A percentile compares a stretch with the other conserved stretches of the same genome.
Conservation (phyloP, 75 land plant species). For the Pinus albicaulis region DNA sequence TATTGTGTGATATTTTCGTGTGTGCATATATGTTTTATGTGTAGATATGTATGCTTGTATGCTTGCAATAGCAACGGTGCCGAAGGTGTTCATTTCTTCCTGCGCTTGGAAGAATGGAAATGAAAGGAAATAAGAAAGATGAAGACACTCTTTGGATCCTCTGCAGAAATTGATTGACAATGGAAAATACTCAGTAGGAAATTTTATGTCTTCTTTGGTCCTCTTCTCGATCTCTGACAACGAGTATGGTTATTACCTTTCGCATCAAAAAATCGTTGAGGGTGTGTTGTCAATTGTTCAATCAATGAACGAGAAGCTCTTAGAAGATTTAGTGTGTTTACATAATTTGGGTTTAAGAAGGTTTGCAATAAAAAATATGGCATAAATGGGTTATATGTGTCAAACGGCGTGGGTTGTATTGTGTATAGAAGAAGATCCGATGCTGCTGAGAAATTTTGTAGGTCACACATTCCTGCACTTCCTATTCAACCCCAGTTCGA, state of each 20-base stretch:
- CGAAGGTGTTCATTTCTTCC: slow-evolving; percentile 13
- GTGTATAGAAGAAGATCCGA: too few species aligned
- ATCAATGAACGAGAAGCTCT: too few species aligned
- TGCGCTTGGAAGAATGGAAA: background rate
- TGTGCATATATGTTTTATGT: too few species aligned
- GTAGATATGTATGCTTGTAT: background rate
- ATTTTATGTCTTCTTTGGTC: slow-evolving; percentile 12
- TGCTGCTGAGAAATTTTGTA: too few species aligned
- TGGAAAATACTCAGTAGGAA: background rate
- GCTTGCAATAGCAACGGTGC: background rate
- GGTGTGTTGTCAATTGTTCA: background rate
- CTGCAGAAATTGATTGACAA: background rate
- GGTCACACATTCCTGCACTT: too few species aligned
- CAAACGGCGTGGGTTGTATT: too few species aligned
- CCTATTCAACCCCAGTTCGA: too few species aligned
- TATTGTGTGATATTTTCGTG: too few species aligned
- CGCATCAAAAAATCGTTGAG: background rate
- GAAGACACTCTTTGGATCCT: too few species aligned
- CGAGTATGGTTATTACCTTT: slow-evolving; percentile 18
- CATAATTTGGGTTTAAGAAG: slow-evolving; percentile 14
- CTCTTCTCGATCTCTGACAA: slow-evolving; percentile 20
- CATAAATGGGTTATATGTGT: slow-evolving; percentile 13
- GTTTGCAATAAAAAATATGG: slow-evolving; percentile 21
- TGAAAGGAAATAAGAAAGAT: too few species aligned
- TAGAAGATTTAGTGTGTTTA: too few species aligned